Base-by-base conservation (phyloP, 2,329 filamentous ascomycete species). In the Talaromyces sp. region DNA sequence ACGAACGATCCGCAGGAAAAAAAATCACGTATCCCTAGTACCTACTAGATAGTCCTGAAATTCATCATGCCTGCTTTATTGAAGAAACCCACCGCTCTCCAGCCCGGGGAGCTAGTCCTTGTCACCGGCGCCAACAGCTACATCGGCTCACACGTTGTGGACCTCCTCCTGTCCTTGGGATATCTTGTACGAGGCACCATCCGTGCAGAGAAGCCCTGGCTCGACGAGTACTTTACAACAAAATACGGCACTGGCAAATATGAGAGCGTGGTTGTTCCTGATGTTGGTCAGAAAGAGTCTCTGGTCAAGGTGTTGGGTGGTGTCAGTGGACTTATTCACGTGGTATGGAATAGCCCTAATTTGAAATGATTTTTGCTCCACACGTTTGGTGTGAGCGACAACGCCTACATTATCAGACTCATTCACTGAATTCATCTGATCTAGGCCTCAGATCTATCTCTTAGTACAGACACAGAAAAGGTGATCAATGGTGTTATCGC, bases 111-210 rank as follows among this genome's bases (percentile, higher is more conserved):
- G 33, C 37, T n/a, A 19, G 48, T 54, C 14, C 43, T 62, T 8
- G 74, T 83, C 41, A 82, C 79, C 0, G 80, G 80, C 13, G 76
- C 72, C 1, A 81, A 74, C 24, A 79, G 81, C 50, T 80, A 77
- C 67, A 70, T 82, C 27, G 80, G 72, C 48, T 73, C 74, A 31
- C 76, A 82, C 52, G 70, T 79, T n/a, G 70, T 71, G 27, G 69
- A 77, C 31, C 71, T 78, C 35, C 72, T 82, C 33, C 74, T 82
- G n/a, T 63, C 74, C 4, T 69, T 70, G 2, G 78, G 79, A 27
- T 81, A 74, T 68, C 70, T 70, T n/a, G 79, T 82, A n/a, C 76
- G 79, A n/a, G 78, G 79, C 27, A 81, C 79, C 7, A 75, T 77
- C n/a, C 75, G 80, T 31, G 19, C 8, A 43, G 72, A 76, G 52